Percentiles rank a stretch among this genome's conserved stretches.
These are phyloP conservation scores for Plasmodium fragile DNA, from an alignment of 169 alveolate species.

Conservation along the genomic window DNA sequence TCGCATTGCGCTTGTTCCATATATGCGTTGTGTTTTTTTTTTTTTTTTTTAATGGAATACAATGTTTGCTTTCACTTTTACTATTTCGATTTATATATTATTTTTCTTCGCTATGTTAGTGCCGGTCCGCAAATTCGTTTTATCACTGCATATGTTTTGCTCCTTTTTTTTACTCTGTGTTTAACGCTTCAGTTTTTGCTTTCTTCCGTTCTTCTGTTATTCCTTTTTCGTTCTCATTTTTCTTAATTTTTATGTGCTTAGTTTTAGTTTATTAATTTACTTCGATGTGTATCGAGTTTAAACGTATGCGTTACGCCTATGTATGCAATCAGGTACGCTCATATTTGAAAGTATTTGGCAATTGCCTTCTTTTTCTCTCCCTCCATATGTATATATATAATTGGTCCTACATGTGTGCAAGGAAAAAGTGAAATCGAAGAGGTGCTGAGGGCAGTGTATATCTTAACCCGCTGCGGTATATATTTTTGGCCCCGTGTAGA, in stretches of 20 bases:
- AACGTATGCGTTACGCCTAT: background rate
- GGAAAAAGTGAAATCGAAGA: background rate
- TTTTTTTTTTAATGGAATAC: background rate
- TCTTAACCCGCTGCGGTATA: background rate
- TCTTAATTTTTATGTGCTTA: background rate
- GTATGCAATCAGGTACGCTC: background rate
- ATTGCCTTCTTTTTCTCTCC: background rate
- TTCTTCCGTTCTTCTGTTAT: background rate
- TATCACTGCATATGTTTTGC: background rate
- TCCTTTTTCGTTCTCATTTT: background rate
- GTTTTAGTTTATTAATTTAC: background rate
- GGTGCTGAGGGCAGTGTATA: constrained; percentile 5
- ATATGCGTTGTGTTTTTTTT: background rate
- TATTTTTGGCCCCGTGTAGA: background rate
- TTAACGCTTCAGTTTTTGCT: background rate
- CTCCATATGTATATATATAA: too few relatives aligned
- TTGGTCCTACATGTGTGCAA: background rate
- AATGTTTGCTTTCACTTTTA: background rate
- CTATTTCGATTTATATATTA: background rate
- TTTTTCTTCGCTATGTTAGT: background rate
- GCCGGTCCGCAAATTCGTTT: background rate
- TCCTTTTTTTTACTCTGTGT: background rate
- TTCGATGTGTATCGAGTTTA: background rate
- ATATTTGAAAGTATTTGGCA: background rate
- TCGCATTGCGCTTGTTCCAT: background rate